Base-by-base conservation (phyloP, 345 rosid species). In the Gossypium ekmanianum region DNA sequence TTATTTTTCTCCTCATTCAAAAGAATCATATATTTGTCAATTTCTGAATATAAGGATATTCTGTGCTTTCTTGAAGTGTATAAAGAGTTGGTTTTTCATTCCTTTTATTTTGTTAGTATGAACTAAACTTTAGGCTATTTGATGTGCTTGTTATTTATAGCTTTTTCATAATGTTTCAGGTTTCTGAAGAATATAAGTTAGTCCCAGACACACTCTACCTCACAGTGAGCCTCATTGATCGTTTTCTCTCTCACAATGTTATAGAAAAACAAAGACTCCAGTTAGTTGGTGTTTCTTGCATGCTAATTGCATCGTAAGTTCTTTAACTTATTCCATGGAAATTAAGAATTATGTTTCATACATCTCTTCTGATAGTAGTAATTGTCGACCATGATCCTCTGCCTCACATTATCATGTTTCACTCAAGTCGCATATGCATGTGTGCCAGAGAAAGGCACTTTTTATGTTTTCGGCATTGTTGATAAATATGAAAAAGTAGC, bases 281-380 rank as follows among this genome's bases (percentile, higher is more conserved):
- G 83, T 85, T 94, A 72, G 87, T 94, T 68, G 98, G 98, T 77
- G 98, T 91, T 78, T 68, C 96, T 75, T 92, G 97, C 93, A 89
- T 94, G 98, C 88, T 93, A 78, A 91, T 94, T 81, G 93, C 98
- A 77, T 91, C 98, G 98, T 94, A 89, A 91, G 98, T 84, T 41
- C 68, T 56, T 71, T 74, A 50, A 20, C 75, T 56, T 44, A 4
- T 70, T 51, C 44, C 11, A 12, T 29, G 54, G 48, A 4, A n/a
- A 54, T 39, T 54, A 17, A 71, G 26, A 34, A 11, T 34, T 34
- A 54, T n/a, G 26, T 27, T 71, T 55, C 24, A 4, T 54, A 39
- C 48, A 41, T 57, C 65, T 72, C 64, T 72, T 57, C 52, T 43
- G 16, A 72, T 5, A 41, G 14, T 41, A 6, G 65, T 22, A 29